These are phyloP conservation scores for Chaetoscypha palmicola DNA, from an alignment of 2,329 filamentous ascomycete genomes.

Conservation along the genomic window DNA sequence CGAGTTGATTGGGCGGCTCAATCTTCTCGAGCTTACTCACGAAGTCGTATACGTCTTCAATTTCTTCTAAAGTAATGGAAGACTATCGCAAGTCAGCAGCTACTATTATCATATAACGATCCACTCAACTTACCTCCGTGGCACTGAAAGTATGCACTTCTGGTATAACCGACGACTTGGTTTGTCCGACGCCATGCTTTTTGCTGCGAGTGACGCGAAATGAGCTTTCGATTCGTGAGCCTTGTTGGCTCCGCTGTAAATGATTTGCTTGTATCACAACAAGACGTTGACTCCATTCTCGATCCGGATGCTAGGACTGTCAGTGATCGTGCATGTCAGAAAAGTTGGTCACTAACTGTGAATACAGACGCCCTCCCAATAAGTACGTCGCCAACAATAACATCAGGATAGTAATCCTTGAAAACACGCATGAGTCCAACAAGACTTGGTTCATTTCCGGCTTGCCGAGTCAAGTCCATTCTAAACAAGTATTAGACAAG, in stretches of 20 bases:
- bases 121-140: slow-evolving; percentile 46
- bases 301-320: slow-evolving; percentile 56
- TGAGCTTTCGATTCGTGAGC: slow-evolving; percentile 38
- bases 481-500: slow-evolving; percentile 35
- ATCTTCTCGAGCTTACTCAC: slow-evolving; percentile 69
- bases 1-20: slow-evolving; percentile 73
- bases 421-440: slow-evolving; percentile 72
- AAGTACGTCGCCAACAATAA: slow-evolving; percentile 66
- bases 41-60: slow-evolving; percentile 63
- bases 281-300: slow-evolving; percentile 64
- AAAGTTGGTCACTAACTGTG: slow-evolving; percentile 39
- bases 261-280: slow-evolving; percentile 58
- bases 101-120: background rate
- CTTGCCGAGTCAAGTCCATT: slow-evolving; percentile 50
- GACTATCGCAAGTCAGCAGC: slow-evolving; percentile 39
- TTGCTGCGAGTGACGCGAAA: slow-evolving; percentile 59
- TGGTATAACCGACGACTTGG: slow-evolving; percentile 51
- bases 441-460: slow-evolving; percentile 66
- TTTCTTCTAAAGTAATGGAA: slow-evolving; percentile 67
- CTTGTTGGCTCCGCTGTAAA: slow-evolving; percentile 40
- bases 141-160: slow-evolving; percentile 68
- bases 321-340: slow-evolving; percentile 8
- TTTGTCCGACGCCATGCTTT: slow-evolving; percentile 38
- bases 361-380: slow-evolving; percentile 55
- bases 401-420: slow-evolving; percentile 87